phyloP scores from a whole-genome alignment of 139 green algal genomes.

The Auxenochlorella pyrenoidosa region DNA sequence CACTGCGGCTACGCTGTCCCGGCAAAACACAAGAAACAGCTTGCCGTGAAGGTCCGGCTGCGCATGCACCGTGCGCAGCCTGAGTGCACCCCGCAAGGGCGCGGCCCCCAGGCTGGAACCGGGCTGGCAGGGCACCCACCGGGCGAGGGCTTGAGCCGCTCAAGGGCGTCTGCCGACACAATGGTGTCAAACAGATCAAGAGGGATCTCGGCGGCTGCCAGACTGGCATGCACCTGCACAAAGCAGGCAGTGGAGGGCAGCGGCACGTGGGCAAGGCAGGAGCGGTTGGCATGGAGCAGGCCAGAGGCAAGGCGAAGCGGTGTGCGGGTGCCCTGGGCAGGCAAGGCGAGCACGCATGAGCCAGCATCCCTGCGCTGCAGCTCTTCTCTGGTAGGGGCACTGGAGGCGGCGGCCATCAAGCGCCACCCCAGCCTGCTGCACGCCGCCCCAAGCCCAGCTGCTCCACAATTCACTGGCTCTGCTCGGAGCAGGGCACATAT shows the following conservation, averaged over 20 bases:
- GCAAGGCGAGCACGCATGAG: no score
- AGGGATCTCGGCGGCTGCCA: conserved; percentile 63
- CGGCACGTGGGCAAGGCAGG: neutral
- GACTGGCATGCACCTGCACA: conserved; percentile 72
- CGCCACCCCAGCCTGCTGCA: no score
- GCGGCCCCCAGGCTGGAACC: neutral
- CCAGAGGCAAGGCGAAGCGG: neutral
- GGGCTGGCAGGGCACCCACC: neutral
- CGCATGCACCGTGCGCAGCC: no score
- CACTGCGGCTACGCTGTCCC: no score
- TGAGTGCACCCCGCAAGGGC: no score
- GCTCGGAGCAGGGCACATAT: neutral
- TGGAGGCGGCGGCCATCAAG: no score
- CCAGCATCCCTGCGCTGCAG: no score
- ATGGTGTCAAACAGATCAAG: conserved; percentile 67
- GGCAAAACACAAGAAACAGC: no score
- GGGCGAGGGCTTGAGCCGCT: conserved; percentile 40
- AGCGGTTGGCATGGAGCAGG: neutral
- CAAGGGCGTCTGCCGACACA: conserved; percentile 73
- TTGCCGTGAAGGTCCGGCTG: no score
- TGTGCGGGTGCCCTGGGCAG: neutral
- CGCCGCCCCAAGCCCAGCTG: no score
- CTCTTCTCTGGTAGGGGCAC: no score
- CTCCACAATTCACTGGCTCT: no score
- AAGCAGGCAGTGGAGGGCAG: neutral